phyloP scores from a whole-genome alignment of 352 stramenopile species.

The Pilasporangium apinafurcum region DNA sequence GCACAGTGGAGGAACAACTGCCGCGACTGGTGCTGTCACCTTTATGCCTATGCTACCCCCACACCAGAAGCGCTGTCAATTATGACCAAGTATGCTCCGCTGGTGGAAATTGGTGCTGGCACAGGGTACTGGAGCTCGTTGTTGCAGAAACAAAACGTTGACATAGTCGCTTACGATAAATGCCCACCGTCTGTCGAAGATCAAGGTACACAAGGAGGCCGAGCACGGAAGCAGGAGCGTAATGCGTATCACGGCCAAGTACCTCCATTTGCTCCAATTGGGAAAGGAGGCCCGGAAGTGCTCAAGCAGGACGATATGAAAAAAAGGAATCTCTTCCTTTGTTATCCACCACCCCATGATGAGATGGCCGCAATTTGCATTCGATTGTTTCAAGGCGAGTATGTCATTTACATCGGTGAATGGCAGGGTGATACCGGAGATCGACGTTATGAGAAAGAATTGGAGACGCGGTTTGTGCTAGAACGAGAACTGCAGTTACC shows the following conservation, averaged over 20 bases:
- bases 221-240: constrained; percentile 10
- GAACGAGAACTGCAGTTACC: constrained; percentile 50
- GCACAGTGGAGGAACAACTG: constrained; percentile 74
- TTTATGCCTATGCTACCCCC: constrained; percentile 71
- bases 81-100: constrained; percentile 41
- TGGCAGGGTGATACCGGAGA: constrained; percentile 78
- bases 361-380: constrained; percentile 55
- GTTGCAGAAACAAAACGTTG: constrained; percentile 54
- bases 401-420: constrained; percentile 66
- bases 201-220: constrained; percentile 9
- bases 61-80: constrained; percentile 40
- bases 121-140: constrained; percentile 87
- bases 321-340: constrained; percentile 52
- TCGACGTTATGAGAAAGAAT: constrained; percentile 52
- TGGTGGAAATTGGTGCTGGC: constrained; percentile 87
- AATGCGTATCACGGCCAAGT: constrained; percentile 67
- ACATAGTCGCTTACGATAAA: constrained; percentile 72
- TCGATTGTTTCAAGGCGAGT: constrained; percentile 51
- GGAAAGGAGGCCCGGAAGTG: constrained; percentile 46
- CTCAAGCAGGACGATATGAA: constrained; percentile 31
- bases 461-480: constrained; percentile 45
- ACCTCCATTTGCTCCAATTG: constrained; percentile 55
- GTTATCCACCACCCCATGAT: constrained; percentile 59
- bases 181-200: constrained; percentile 27
- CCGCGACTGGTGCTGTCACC: constrained; percentile 66